Conservation (phyloP, 306 rosid species). For the Hippophae rhamnoides region DNA sequence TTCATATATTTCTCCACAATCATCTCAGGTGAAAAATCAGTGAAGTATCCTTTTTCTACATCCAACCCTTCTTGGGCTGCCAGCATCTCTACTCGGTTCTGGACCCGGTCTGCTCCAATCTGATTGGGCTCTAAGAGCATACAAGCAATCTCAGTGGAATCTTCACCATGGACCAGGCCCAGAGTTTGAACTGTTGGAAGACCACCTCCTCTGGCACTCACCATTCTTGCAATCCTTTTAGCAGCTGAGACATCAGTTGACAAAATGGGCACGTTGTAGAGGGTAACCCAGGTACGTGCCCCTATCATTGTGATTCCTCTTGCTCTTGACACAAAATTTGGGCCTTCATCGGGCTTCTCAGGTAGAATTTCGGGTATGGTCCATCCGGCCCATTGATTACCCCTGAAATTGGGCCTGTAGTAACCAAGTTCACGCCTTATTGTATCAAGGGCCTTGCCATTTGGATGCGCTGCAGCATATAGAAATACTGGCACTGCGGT, state of each 20-base stretch:
- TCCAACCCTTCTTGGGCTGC: slow-evolving; percentile 66
- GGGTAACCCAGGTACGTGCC: slow-evolving; percentile 61
- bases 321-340: slow-evolving; percentile 27
- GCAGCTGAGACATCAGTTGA: slow-evolving; percentile 42
- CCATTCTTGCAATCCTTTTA: slow-evolving; percentile 56
- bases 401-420: slow-evolving; percentile 47
- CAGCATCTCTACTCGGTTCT: slow-evolving; percentile 51
- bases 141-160: slow-evolving; percentile 61
- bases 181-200: slow-evolving; percentile 67
- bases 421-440: slow-evolving; percentile 68
- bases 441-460: slow-evolving; percentile 57
- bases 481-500: slow-evolving; percentile 75
- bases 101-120: slow-evolving; percentile 69
- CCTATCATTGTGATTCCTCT: slow-evolving; percentile 74
- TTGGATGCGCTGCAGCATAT: slow-evolving; percentile 82
- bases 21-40: slow-evolving; percentile 70
- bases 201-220: slow-evolving; percentile 85
- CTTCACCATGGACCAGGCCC: slow-evolving; percentile 52
- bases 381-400: slow-evolving; percentile 89
- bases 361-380: slow-evolving; percentile 44
- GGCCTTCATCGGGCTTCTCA: slow-evolving; percentile 61
- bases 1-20: slow-evolving; percentile 41
- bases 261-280: slow-evolving; percentile 59
- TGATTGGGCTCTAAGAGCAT: slow-evolving; percentile 69
- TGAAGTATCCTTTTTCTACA: slow-evolving; percentile 75